These are phyloP conservation scores for Jackrogersella multiformis DNA, from an alignment of 495 filamentous ascomycete genomes.

Conservation along the genomic window DNA sequence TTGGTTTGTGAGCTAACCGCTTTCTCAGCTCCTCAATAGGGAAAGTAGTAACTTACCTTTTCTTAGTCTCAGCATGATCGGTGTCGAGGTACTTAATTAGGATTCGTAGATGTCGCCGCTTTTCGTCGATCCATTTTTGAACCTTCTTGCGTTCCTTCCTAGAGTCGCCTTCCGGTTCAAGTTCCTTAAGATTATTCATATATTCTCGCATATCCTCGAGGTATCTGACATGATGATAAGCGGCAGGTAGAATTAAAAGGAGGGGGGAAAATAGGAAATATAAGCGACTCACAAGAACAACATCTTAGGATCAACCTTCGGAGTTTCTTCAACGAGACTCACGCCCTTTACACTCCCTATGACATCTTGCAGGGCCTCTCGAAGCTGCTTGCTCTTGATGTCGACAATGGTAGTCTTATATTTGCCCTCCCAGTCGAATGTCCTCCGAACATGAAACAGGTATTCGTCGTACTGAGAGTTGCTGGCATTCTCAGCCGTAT, in stretches of 20 bases:
- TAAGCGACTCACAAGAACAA: slow-evolving; percentile 69
- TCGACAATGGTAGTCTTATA: slow-evolving; percentile 80
- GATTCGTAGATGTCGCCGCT: slow-evolving; percentile 75
- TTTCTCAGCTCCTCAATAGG: neutral
- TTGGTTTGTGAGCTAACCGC: neutral
- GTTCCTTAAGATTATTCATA: slow-evolving; percentile 72
- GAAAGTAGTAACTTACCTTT: slow-evolving; percentile 48
- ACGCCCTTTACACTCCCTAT: slow-evolving; percentile 86
- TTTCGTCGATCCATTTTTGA: slow-evolving; percentile 72
- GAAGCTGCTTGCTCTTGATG: slow-evolving; percentile 84
- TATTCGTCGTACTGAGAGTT: slow-evolving; percentile 85
- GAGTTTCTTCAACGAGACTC: slow-evolving; percentile 81
- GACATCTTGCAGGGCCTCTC: slow-evolving; percentile 75
- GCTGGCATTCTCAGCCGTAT: slow-evolving; percentile 75
- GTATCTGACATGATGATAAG: slow-evolving; percentile 56
- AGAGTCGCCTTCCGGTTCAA: slow-evolving; percentile 55
- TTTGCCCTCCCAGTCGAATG: slow-evolving; percentile 89
- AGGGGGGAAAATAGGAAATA: neutral
- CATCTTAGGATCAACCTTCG: slow-evolving; percentile 83
- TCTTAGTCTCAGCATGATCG: slow-evolving; percentile 82
- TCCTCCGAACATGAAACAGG: slow-evolving; percentile 85
- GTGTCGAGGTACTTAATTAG: slow-evolving; percentile 83
- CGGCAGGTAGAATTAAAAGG: neutral
- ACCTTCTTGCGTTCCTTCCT: slow-evolving; percentile 67
- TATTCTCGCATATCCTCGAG: slow-evolving; percentile 75